Evolutionary conservation across 371 early-diverging fungal species (phyloP), one percentile per base, ranked within the genome.

Genomic region (Apophysomyces elegans): DNA sequence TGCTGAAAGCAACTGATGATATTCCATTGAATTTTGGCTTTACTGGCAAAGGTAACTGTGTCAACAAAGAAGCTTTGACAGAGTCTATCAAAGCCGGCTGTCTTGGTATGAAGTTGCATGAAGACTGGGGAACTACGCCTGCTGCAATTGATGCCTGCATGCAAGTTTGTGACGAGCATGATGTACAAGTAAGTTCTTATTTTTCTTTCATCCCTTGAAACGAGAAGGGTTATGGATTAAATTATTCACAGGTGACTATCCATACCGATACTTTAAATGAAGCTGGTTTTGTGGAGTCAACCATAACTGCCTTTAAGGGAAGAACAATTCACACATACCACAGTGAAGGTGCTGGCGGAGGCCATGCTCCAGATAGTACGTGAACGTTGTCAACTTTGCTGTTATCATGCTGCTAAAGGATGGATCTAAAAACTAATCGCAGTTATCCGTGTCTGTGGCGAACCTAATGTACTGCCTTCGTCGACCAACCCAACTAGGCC

Each of bases 211-310:
- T 13, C 32, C 32, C 32, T 26, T 26, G 32, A 3, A 26, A 26
- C 2, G 32, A 2, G 21, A 59, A 59, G 59, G 37, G 18, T 12
- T 13, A 3, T 6, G 46, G 16, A 13, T 13, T 11, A 9, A 47
- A 46, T 5, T 44, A 71, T 21, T 46, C n/a, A 26, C 5, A 80
- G 81, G 86, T 90, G 6, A 95, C 91, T 4, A 94, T 97, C 61
- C 97, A 97, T 66, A 95, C 97, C 0, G 96, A 97, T 72, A 97
- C 97, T 3, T 76, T 96, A 54, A 94, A 97, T 72, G 97, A 97
- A 69, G 89, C 94, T 45, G 96, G 97, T 37, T 97, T 95, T 81
- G 96, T 97, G 39, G 95, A 96, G 71, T 78, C 89, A 50, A 90
- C 97, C 7, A 77, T 97, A 35, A 90, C 75, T 0, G 96, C 96